Base-by-base conservation (phyloP, 805 yeast genomes). In the Kluyveromyces nonfermentans region DNA sequence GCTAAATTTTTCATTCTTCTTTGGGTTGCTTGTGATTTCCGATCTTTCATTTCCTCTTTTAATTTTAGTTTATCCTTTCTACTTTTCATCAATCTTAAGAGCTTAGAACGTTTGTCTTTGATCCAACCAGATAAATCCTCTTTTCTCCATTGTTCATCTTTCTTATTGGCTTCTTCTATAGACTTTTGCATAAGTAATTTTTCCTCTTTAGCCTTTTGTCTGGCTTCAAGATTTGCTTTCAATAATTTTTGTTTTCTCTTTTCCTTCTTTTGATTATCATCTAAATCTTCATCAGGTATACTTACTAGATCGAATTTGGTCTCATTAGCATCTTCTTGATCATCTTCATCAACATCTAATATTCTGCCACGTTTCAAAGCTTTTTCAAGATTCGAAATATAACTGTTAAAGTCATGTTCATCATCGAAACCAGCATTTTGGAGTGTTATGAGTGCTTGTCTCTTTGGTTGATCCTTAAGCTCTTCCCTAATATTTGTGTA, bases 1-100 rank as follows among this genome's bases (percentile, higher is more conserved):
- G 97, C 95, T 41, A 90, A 80, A 50, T 78, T 82, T 60, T 85
- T 87, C 97, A 90, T 89, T 55, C 97, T 70, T 64, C 81, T 77
- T 64, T 90, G 97, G 1, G 96, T 87, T 21, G 96, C 95, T 47
- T 77, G 77, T 3, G 97, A 88, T 61, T 88, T 88, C 51, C 97
- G 73, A 65, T 89, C 95, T 51, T 78, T 80, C 62, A 90, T 72
- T 41, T 89, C 94, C 48, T 77, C 84, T 53, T 80, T 74, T 50
- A 87, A 66, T 56, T 85, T 79, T 37, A 74, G 69, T 46, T 87
- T 73, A 31, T 85, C 93, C 53, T 78, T 81, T 48, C 80, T 72
- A 40, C 67, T 70, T 30, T 74, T 70, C n/a, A 85, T 71, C n/a
- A 85, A 63, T 16, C 54, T 67, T 17, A 74, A 74, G 40, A 90